phyloP scores from a whole-genome alignment of 805 yeast genomes.

The Candida namnaoensis region DNA sequence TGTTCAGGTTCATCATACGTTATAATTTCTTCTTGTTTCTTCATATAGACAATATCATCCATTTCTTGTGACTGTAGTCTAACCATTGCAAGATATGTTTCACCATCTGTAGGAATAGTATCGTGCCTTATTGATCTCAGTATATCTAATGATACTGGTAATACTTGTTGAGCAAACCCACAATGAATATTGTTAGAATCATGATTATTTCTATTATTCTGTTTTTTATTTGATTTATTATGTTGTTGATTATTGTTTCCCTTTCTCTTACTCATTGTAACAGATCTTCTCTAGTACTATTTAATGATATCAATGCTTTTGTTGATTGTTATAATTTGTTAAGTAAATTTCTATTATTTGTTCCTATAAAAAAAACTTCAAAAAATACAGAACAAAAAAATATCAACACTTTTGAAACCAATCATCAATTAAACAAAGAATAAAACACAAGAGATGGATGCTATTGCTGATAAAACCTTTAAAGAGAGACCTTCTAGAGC shows the following conservation, averaged over 20 bases:
- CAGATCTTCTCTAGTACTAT: no score
- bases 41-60: background rate
- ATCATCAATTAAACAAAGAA: background rate
- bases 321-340: no score
- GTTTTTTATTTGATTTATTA: no score
- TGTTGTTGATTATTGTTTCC: no score
- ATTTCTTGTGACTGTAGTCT: constrained; percentile 4
- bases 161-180: constrained; percentile 4
- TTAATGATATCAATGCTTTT: no score
- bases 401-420: background rate
- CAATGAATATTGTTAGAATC: no score
- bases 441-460: constrained; percentile 39
- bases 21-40: no score
- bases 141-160: constrained; percentile 12
- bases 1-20: no score
- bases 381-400: background rate
- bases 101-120: constrained; percentile 15
- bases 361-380: no score
- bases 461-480: constrained; percentile 54
- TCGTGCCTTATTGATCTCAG: constrained; percentile 6
- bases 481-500: constrained; percentile 15
- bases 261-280: no score
- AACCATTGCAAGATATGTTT: constrained; percentile 18
- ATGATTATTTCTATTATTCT: background rate
- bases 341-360: no score